Evolutionary conservation across 176 grass and related monocot genomes (phyloP).

Genomic region (Oryza brachyantha): DNA sequence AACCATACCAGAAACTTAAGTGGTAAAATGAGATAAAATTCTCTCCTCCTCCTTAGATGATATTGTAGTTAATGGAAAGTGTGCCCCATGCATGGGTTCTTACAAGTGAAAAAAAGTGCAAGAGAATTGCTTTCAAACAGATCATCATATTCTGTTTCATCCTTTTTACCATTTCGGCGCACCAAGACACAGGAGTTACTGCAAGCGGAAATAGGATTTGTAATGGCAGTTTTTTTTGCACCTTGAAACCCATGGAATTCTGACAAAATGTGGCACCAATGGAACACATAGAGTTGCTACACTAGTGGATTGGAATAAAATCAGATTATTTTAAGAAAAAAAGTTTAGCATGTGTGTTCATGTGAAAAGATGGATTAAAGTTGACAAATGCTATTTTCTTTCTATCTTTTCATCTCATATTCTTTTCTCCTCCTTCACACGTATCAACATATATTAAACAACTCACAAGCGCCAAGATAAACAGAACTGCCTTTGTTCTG

Average conservation of each 20-base stretch:
- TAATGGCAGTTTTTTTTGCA: neutral
- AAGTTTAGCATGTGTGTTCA: slow-evolving; percentile 19
- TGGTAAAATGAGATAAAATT: slow-evolving; percentile 38
- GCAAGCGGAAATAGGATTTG: slow-evolving; percentile 8
- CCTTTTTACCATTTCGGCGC: slow-evolving; percentile 25
- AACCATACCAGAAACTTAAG: slow-evolving; percentile 25
- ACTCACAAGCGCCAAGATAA: slow-evolving; percentile 13
- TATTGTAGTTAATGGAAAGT: slow-evolving; percentile 33
- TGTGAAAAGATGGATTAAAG: slow-evolving; percentile 28
- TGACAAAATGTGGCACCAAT: slow-evolving; percentile 23
- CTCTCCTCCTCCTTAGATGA: neutral
- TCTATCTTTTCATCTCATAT: slow-evolving; percentile 19
- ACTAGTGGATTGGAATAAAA: slow-evolving; percentile 30
- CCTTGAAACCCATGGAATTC: slow-evolving; percentile 4
- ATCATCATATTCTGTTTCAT: slow-evolving; percentile 28
- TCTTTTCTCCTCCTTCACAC: slow-evolving; percentile 25
- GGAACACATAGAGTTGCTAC: slow-evolving; percentile 25
- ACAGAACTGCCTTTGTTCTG: slow-evolving; percentile 15
- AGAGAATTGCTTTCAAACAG: neutral
- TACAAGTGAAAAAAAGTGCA: slow-evolving; percentile 19
- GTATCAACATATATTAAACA: slow-evolving; percentile 31
- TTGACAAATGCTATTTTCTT: slow-evolving; percentile 1
- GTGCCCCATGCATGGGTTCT: slow-evolving; percentile 5
- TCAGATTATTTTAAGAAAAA: neutral
- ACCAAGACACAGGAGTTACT: slow-evolving; percentile 8